Conservation (phyloP, 2,329 filamentous ascomycete species). For the Cladosporium cucumerinum region DNA sequence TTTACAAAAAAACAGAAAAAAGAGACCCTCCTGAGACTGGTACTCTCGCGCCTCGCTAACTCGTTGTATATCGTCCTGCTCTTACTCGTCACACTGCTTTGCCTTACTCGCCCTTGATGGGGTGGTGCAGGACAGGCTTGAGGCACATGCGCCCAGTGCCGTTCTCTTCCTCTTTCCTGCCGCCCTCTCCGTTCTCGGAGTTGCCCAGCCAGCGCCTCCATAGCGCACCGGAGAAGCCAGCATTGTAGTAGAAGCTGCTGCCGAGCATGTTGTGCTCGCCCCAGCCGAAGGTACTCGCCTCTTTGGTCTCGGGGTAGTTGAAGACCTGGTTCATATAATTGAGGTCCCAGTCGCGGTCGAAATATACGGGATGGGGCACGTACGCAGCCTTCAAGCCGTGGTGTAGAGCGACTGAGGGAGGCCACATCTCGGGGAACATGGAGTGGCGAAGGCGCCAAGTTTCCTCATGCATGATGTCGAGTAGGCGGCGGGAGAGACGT, state of each 20-base stretch:
- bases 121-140: conserved; percentile 45
- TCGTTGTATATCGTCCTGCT: conserved; percentile 1
- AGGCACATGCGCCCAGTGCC: conserved; percentile 47
- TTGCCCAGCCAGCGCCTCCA: conserved; percentile 51
- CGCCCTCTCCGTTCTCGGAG: conserved; percentile 42
- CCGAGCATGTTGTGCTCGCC: conserved; percentile 52
- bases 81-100: neutral
- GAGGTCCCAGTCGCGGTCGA: conserved; percentile 68
- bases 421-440: conserved; percentile 77
- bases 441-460: conserved; percentile 67
- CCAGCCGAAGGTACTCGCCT: conserved; percentile 49
- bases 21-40: neutral
- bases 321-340: conserved; percentile 46
- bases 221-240: conserved; percentile 45
- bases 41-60: neutral
- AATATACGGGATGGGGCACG: conserved; percentile 74
- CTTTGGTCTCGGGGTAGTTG: conserved; percentile 46
- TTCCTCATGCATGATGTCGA: conserved; percentile 75
- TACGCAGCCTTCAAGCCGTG: conserved; percentile 78
- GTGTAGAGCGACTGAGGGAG: conserved; percentile 68
- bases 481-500: conserved; percentile 66
- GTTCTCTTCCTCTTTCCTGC: conserved; percentile 34
- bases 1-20: neutral
- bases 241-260: conserved; percentile 52
- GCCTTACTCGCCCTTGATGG: conserved; percentile 45